phyloP scores from a whole-genome alignment of 2,329 filamentous ascomycete genomes.

The Fusarium acutatum region DNA sequence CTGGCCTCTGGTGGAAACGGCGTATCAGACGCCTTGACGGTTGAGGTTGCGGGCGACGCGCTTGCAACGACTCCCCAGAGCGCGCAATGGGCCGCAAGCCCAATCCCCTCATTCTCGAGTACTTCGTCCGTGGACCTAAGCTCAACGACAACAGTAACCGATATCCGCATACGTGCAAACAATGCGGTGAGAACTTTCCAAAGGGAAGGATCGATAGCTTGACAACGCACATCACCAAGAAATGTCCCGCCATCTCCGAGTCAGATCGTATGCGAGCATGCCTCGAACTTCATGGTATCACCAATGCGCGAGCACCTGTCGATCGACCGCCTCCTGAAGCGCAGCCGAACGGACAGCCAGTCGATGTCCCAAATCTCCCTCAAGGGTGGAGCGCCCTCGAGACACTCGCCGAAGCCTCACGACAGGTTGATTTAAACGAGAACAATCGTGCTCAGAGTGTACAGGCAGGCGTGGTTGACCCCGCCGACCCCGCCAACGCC shows the following conservation, averaged over 20 bases:
- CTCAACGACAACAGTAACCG: conserved; percentile 89
- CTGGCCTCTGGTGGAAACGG: conserved; percentile 27
- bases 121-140: conserved; percentile 87
- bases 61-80: conserved; percentile 35
- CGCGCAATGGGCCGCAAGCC: conserved; percentile 80
- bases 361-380: conserved; percentile 49
- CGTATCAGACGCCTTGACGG: conserved; percentile 23
- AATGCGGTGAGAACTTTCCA: conserved; percentile 87
- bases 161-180: conserved; percentile 90
- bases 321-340: conserved; percentile 43
- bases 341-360: conserved; percentile 43
- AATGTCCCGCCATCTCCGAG: conserved; percentile 81
- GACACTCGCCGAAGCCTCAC: conserved; percentile 86
- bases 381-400: conserved; percentile 83
- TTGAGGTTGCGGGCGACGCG: conserved; percentile 40
- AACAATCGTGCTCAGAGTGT: conserved; percentile 62
- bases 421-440: conserved; percentile 75
- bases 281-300: conserved; percentile 75
- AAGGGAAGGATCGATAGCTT: conserved; percentile 89
- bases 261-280: conserved; percentile 79
- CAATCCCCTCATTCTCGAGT: conserved; percentile 85
- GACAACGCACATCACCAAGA: conserved; percentile 83
- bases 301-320: conserved; percentile 54
- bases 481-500: conserved; percentile 36
- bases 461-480: conserved; percentile 42